Evolutionary conservation across 345 rosid genomes (phyloP).

Genomic region (Bruguiera sexangula): DNA sequence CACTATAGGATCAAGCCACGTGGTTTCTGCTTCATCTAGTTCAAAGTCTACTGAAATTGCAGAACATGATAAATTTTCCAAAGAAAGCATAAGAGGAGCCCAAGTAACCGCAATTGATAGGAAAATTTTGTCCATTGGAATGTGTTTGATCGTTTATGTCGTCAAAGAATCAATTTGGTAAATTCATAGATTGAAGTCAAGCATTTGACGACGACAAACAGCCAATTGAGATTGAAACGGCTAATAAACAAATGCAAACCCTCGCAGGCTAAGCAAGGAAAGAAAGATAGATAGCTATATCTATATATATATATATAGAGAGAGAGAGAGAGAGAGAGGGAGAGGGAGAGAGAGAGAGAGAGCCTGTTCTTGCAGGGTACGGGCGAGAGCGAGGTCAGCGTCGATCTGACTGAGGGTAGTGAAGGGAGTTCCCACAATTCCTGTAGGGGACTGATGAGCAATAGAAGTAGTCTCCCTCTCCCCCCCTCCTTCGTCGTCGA

Average conservation of each 20-base stretch:
- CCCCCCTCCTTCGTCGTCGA: slow-evolving; percentile 12
- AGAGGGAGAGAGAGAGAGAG: slow-evolving; percentile 11
- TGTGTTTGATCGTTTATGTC: too few relatives aligned
- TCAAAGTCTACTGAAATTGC: too few relatives aligned
- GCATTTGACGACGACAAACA: too few relatives aligned
- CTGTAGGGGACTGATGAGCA: slow-evolving; percentile 33
- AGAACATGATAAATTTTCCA: too few relatives aligned
- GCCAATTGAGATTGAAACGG: not conserved
- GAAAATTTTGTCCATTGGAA: too few relatives aligned
- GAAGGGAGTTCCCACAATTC: slow-evolving; percentile 78
- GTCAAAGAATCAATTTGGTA: not conserved
- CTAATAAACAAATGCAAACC: not conserved
- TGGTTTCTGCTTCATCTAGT: too few relatives aligned
- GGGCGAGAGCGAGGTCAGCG: slow-evolving; percentile 95
- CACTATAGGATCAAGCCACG: too few relatives aligned
- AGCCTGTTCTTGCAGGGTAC: slow-evolving; percentile 92
- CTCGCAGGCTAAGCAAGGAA: not conserved
- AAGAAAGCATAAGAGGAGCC: too few relatives aligned
- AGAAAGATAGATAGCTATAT: not conserved
- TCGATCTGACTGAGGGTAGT: slow-evolving; percentile 80
- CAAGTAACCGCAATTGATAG: too few relatives aligned
- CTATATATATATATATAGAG: too few relatives aligned
- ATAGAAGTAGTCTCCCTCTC: not conserved
- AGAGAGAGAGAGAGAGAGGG: not conserved
- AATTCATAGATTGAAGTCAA: not conserved